A percentile compares a stretch with the other conserved stretches of the same genome.
Conservation (phyloP, 208 protist species). For the Crithidia bombi region DNA sequence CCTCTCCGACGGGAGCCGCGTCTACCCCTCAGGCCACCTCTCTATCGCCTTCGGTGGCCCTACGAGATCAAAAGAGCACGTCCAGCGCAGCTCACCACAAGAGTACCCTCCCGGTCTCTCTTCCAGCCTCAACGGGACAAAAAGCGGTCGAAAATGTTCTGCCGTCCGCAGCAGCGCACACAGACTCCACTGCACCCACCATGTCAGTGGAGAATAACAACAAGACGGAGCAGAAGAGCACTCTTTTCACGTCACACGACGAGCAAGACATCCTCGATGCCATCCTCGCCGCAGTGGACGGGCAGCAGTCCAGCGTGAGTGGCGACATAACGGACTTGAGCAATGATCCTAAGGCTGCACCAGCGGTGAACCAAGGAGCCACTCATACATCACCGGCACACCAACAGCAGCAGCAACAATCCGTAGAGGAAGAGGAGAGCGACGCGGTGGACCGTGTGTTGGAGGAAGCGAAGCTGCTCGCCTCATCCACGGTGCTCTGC, state of each 20-base stretch:
- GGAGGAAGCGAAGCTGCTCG: constrained; percentile 51
- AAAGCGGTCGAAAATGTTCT: neutral
- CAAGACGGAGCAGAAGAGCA: too few species aligned
- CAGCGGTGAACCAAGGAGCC: neutral
- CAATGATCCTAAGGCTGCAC: neutral
- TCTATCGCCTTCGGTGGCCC: too few species aligned
- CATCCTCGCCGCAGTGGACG: constrained; percentile 61
- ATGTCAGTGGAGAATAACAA: neutral
- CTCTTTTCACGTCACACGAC: constrained; percentile 23
- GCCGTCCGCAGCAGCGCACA: too few species aligned
- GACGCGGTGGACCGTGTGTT: constrained; percentile 57
- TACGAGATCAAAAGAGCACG: neutral
- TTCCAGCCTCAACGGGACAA: too few species aligned
- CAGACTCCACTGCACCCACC: neutral
- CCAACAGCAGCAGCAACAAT: neutral
- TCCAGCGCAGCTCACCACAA: neutral
- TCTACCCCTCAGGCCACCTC: too few species aligned
- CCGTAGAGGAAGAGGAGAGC: constrained; percentile 10
- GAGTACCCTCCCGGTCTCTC: too few species aligned
- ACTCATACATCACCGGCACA: too few species aligned
- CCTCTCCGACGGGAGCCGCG: neutral
- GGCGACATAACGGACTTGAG: constrained; percentile 43
- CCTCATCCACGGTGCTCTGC: constrained; percentile 36
- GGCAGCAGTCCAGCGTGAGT: constrained; percentile 69
- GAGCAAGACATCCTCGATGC: constrained; percentile 66